Conservation (phyloP, 768 basidiomycete genomes). For the Punctularia strigosozonata region DNA sequence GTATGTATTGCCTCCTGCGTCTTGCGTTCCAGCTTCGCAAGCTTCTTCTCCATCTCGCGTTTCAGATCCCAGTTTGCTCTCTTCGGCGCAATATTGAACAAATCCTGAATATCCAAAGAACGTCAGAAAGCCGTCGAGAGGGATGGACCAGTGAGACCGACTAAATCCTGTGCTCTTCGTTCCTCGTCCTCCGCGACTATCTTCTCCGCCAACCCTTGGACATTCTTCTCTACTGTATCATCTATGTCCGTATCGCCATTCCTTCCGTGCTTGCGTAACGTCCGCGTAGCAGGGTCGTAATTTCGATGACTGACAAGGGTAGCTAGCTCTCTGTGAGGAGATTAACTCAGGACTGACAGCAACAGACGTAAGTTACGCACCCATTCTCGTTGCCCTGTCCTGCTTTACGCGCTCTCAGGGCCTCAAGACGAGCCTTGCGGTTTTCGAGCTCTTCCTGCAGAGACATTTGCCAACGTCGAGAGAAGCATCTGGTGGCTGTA, state of each 20-base stretch:
- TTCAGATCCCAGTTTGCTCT: conserved; percentile 95
- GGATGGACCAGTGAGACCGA: conserved; percentile 5
- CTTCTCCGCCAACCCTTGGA: conserved; percentile 71
- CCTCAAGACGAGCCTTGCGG: conserved; percentile 70
- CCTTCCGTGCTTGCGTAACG: conserved; percentile 51
- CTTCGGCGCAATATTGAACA: conserved; percentile 97
- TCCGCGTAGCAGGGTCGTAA: conserved; percentile 84
- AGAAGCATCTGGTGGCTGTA: too few relatives aligned
- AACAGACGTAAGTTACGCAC: conserved; percentile 24
- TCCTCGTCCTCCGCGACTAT: conserved; percentile 85
- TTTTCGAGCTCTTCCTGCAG: conserved; percentile 70
- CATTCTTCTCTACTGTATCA: conserved; percentile 82
- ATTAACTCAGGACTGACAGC: conserved; percentile 2
- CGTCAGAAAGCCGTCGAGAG: too few relatives aligned
- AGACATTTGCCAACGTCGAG: too few relatives aligned
- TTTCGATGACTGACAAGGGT: conserved; percentile 63
- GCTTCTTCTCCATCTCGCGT: conserved; percentile 84
- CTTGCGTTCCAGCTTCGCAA: conserved; percentile 79
- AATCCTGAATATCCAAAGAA: conserved; percentile 41
- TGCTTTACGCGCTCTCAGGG: conserved; percentile 62
- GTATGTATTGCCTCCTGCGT: conserved; percentile 90
- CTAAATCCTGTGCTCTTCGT: conserved; percentile 75
- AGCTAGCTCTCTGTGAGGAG: conserved; percentile 8
- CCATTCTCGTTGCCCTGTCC: conserved; percentile 32
- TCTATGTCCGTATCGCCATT: conserved; percentile 44